Percentiles rank a stretch among this genome's conserved stretches.
These are phyloP conservation scores for Aspergillus brunneoviolaceus DNA, from an alignment of 2,329 filamentous ascomycete genomes.

Conservation along the genomic window DNA sequence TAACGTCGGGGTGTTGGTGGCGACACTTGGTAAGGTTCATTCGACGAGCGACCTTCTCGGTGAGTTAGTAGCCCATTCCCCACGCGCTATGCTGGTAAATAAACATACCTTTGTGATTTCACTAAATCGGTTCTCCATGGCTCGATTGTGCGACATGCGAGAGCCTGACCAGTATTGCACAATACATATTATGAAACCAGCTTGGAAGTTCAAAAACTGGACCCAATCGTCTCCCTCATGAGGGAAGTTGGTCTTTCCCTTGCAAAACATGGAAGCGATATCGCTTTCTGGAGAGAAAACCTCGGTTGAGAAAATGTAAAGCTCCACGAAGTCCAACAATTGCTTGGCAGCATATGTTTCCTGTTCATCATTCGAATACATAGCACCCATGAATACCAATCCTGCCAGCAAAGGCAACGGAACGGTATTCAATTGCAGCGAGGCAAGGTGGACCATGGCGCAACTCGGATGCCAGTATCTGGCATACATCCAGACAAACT, in stretches of 20 bases:
- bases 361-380: constrained; percentile 44
- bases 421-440: constrained; percentile 41
- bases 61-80: neutral
- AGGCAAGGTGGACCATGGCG: constrained; percentile 44
- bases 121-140: constrained; percentile 46
- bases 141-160: constrained; percentile 38
- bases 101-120: constrained; percentile 42
- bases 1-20: constrained; percentile 39
- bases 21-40: constrained; percentile 39
- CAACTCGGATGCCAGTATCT: constrained; percentile 48
- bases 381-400: constrained; percentile 46
- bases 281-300: constrained; percentile 44
- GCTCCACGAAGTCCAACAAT: constrained; percentile 45
- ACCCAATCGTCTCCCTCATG: constrained; percentile 32
- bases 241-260: constrained; percentile 18
- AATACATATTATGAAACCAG: constrained; percentile 43
- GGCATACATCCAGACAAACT: constrained; percentile 46
- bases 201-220: constrained; percentile 44
- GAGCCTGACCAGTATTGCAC: constrained; percentile 48
- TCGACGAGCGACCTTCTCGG: constrained; percentile 38
- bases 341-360: constrained; percentile 41
- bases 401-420: constrained; percentile 41
- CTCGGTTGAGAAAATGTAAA: constrained; percentile 45
- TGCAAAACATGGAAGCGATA: constrained; percentile 35
- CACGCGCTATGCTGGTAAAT: neutral